A percentile compares a stretch with the other conserved stretches of the same genome.
phyloP scores from a whole-genome alignment of 2,329 filamentous ascomycete species.

The Colletotrichum salicis region DNA sequence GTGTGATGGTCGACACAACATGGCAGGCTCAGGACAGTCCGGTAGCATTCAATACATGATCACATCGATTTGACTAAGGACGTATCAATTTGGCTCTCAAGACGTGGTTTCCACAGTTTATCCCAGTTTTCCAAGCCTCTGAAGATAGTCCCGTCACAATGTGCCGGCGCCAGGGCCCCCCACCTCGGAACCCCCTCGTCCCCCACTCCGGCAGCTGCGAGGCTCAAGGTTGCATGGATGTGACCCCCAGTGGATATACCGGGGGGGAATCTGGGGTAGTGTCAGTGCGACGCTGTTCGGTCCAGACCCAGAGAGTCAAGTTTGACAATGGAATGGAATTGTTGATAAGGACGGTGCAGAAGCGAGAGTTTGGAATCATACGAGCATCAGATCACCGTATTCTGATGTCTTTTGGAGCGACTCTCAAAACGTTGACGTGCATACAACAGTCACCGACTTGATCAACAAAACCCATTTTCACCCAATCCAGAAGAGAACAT shows the following conservation, averaged over 20 bases:
- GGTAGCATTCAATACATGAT: neutral
- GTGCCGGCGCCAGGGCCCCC: conserved; percentile 2
- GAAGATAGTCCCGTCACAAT: neutral
- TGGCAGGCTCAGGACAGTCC: neutral
- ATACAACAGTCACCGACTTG: neutral
- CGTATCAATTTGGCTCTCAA: neutral
- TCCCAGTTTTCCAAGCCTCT: neutral
- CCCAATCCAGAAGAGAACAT: neutral
- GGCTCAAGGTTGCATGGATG: conserved; percentile 12
- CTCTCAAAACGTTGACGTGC: neutral
- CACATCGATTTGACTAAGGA: neutral
- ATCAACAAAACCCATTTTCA: neutral
- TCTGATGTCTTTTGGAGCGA: fast-evolving
- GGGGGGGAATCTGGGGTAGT: conserved; percentile 24
- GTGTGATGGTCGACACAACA: neutral
- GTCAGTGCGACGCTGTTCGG: neutral
- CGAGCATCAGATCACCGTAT: neutral
- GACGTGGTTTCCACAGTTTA: neutral
- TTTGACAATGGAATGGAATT: neutral
- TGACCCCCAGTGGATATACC: conserved; percentile 17
- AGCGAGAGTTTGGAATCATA: neutral
- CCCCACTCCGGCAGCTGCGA: conserved; percentile 24
- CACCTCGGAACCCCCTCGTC: conserved; percentile 29
- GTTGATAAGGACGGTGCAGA: conserved; percentile 7
- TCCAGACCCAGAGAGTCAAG: neutral